Base-by-base conservation (phyloP, 805 yeast genomes). In the Hanseniaspora meyeri region DNA sequence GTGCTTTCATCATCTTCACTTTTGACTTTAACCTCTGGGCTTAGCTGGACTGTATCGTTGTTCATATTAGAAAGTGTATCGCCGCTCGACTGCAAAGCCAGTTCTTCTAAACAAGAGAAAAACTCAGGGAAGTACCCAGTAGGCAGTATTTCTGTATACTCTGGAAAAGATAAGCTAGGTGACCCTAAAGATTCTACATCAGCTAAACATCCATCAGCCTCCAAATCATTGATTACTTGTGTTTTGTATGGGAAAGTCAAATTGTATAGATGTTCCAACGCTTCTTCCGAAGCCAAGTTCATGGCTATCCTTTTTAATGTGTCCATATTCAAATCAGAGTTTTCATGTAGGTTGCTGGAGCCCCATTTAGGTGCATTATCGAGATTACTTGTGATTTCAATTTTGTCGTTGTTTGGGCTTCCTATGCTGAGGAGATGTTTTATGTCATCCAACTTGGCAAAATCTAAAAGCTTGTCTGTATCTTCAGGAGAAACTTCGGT, bases 171-270 rank as follows among this genome's bases (percentile, higher is more conserved):
- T 29, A 37, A 48, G 5, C 37, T 39, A 14, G 42, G 42, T 16
- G 54, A 50, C 19, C 32, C 47, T 20, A 50, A 17, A 2, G 54
- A 50, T 14, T 50, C 54, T 14, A 40, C 32, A 50, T 50, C 54
- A 19, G 47, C 40, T 16, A 50, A 42, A 32, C 39, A 50, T 17
- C 40, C 39, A 31, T 42, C 47, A 7, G 24, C 17, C 5, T 40
- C 47, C 14, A 50, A 20, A 5, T 40, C 39, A 1, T 19, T n/a
- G 10, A 20, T 19, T 6, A 46, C 2, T 19, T 46, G 49, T 8
- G 4, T 34, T 10, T 34, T 46, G 17, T 27, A 27, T n/a, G 42
- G 52, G 17, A 42, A 42, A 9, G 11, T 24, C 16, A 42, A 42
- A 6, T 42, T 29, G 8, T 29, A 12, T 19, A 42, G 24, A n/a